These are phyloP conservation scores for Monosporascus cannonballus DNA, from an alignment of 2,329 filamentous ascomycete species.

Conservation along the genomic window DNA sequence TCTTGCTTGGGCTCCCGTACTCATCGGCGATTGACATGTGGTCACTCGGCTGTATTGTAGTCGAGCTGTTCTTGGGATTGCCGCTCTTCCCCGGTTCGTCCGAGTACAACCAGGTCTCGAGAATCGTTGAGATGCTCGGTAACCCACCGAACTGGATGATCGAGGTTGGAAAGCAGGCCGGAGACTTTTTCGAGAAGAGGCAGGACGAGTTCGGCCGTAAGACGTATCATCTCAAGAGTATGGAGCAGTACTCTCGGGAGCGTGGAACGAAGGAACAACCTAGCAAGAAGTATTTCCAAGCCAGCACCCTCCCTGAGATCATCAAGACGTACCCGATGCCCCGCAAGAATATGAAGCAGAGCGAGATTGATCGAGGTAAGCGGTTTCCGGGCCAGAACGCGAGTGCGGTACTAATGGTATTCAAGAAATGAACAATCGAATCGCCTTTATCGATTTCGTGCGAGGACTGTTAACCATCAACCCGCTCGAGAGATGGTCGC, in stretches of 20 bases:
- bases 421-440: conserved; percentile 94
- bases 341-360: conserved; percentile 98
- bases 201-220: conserved; percentile 88
- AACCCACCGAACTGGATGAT: conserved; percentile 98
- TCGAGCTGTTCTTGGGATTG: conserved; percentile 91
- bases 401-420: conserved; percentile 6
- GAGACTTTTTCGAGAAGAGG: conserved; percentile 92
- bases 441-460: conserved; percentile 97
- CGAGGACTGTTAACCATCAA: conserved; percentile 90
- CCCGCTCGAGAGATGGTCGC: conserved; percentile 93
- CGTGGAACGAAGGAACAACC: conserved; percentile 96
- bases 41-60: conserved; percentile 97
- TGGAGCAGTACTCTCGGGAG: conserved; percentile 96
- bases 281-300: conserved; percentile 99
- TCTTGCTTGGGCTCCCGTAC: conserved; percentile 90
- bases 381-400: conserved; percentile 11
- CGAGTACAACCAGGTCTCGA: conserved; percentile 96
- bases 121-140: conserved; percentile 97
- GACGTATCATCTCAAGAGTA: conserved; percentile 87
- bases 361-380: conserved; percentile 90
- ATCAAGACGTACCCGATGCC: conserved; percentile 98
- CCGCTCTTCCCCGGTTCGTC: conserved; percentile 95
- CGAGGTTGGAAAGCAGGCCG: conserved; percentile 95
- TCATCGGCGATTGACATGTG: conserved; percentile 99
- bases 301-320: conserved; percentile 89